Evolutionary conservation across 768 basidiomycete species (phyloP).

Genomic region (Sporobolomyces roseus): DNA sequence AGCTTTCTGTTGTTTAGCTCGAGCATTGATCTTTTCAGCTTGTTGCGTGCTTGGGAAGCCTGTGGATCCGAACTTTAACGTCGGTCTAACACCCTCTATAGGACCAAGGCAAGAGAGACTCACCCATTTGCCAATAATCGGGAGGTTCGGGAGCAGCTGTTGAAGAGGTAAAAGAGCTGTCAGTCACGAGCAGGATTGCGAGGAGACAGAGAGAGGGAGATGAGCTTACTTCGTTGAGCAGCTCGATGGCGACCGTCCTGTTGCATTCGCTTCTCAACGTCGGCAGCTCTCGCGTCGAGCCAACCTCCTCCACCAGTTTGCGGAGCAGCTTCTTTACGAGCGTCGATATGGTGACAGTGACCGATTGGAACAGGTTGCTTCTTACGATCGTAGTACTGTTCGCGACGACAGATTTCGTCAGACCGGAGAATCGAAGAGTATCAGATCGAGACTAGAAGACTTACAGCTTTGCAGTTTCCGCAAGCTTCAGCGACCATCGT

Average conservation of each 20-base stretch:
- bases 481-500: conserved; percentile 72
- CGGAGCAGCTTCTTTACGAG: not conserved
- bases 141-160: conserved; percentile 70
- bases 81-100: too few relatives aligned
- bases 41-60: conserved; percentile 86
- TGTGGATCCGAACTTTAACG: conserved; percentile 57
- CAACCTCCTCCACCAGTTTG: not conserved
- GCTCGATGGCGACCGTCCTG: conserved; percentile 15
- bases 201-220: not conserved
- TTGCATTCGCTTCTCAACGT: conserved; percentile 60
- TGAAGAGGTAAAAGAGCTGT: conserved; percentile 61
- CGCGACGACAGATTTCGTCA: too few relatives aligned
- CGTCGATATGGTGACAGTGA: conserved; percentile 36
- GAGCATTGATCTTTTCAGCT: conserved; percentile 66
- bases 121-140: conserved; percentile 60
- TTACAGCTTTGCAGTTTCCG: conserved; percentile 72
- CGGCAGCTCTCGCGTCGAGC: conserved; percentile 62
- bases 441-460: conserved; percentile 40
- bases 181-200: conserved; percentile 1
- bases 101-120: not conserved
- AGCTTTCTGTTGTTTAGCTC: conserved; percentile 67
- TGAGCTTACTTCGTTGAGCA: conserved; percentile 39
- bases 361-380: conserved; percentile 56
- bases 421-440: not conserved
- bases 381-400: conserved; percentile 54